Evolutionary conservation across 192 early-diverging fungal species (phyloP).

Genomic region (Backusella tarrabulga): DNA sequence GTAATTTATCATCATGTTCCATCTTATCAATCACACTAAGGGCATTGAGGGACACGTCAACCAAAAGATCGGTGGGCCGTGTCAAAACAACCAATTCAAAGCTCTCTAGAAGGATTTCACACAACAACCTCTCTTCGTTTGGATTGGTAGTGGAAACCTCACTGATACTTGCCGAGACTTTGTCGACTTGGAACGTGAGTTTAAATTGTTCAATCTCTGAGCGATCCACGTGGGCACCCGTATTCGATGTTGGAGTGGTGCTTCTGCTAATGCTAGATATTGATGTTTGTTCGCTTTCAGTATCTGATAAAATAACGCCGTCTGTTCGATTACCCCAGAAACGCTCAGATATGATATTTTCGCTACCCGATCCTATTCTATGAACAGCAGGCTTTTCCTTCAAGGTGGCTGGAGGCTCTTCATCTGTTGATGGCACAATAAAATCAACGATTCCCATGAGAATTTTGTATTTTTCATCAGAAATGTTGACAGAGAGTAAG

Average conservation of each 20-base stretch:
- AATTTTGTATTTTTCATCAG: slow-evolving; percentile 80
- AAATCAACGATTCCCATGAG: slow-evolving; percentile 74
- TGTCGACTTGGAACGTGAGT: slow-evolving; percentile 64
- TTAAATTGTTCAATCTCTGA: slow-evolving; percentile 23
- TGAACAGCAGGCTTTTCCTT: slow-evolving; percentile 9
- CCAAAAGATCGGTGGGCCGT: slow-evolving; percentile 68
- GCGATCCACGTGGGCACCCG: neutral
- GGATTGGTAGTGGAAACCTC: slow-evolving; percentile 47
- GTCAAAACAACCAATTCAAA: slow-evolving; percentile 69
- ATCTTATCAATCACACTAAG: slow-evolving; percentile 73
- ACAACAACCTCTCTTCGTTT: slow-evolving; percentile 50
- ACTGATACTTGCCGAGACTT: slow-evolving; percentile 61
- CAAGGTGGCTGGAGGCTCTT: neutral
- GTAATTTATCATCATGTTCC: slow-evolving; percentile 45
- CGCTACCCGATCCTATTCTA: neutral
- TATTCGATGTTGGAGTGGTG: neutral
- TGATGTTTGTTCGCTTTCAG: neutral
- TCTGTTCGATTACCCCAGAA: neutral
- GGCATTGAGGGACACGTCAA: slow-evolving; percentile 72
- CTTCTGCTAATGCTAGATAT: neutral
- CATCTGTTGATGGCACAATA: slow-evolving; percentile 39
- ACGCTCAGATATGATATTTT: neutral
- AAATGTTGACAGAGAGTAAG: slow-evolving; percentile 72
- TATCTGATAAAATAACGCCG: slow-evolving; percentile 8
- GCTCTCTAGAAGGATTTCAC: slow-evolving; percentile 64